phyloP scores from a whole-genome alignment of 1,139 yeast species.

The Blastobotrys illinoisensis region DNA sequence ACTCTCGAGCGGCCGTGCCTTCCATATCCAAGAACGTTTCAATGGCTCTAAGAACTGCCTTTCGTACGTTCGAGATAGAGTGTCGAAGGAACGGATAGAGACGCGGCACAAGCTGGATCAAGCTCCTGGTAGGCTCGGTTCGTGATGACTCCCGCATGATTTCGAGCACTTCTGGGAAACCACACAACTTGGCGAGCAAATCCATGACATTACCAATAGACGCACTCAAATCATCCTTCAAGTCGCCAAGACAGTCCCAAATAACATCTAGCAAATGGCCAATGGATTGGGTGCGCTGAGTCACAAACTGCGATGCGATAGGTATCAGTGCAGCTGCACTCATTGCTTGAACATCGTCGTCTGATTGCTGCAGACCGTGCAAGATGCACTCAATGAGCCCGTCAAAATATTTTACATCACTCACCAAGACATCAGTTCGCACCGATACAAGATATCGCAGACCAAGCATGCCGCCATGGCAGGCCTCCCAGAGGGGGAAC shows the following conservation, averaged over 20 bases:
- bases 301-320: conserved; percentile 77
- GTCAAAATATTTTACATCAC: conserved; percentile 47
- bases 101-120: conserved; percentile 79
- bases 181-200: conserved; percentile 77
- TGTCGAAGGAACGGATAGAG: conserved; percentile 91
- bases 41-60: conserved; percentile 78
- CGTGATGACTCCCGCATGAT: conserved; percentile 54
- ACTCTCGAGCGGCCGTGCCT: conserved; percentile 43
- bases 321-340: conserved; percentile 93
- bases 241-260: conserved; percentile 81
- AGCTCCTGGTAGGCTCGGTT: conserved; percentile 46
- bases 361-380: conserved; percentile 76
- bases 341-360: conserved; percentile 96
- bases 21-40: conserved; percentile 71
- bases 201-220: conserved; percentile 97
- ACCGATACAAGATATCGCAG: conserved; percentile 88
- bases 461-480: conserved; percentile 97
- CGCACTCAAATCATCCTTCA: conserved; percentile 88
- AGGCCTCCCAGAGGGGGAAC: conserved; percentile 82
- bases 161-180: conserved; percentile 67
- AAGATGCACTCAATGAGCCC: conserved; percentile 79
- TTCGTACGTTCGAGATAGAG: conserved; percentile 86
- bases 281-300: conserved; percentile 54
- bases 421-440: conserved; percentile 67
- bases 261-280: conserved; percentile 66